A percentile compares a stretch with the other conserved stretches of the same genome.
Conservation (phyloP, 768 basidiomycete genomes). For the Coprinopsis cinerea region DNA sequence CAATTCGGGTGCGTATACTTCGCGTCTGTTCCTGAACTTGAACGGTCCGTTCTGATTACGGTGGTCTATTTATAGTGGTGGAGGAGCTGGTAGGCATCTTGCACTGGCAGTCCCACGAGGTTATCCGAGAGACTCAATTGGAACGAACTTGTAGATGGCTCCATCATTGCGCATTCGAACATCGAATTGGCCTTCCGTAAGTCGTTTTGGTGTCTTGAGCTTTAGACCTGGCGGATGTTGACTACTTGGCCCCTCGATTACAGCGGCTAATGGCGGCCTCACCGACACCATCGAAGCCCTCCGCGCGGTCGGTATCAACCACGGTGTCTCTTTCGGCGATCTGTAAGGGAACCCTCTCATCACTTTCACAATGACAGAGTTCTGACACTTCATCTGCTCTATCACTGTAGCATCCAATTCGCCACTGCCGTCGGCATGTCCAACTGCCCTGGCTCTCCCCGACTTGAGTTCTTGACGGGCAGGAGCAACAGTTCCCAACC, state of each 20-base stretch:
- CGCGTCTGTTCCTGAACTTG: not conserved
- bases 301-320: conserved; percentile 26
- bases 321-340: conserved; percentile 38
- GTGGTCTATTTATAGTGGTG: too few relatives aligned
- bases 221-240: too few relatives aligned
- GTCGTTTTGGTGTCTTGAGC: not conserved
- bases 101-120: not conserved
- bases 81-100: conserved; percentile 24
- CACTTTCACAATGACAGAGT: not conserved
- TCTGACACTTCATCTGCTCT: not conserved
- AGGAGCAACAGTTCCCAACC: conserved; percentile 27
- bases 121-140: not conserved
- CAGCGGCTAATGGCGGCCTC: conserved; percentile 34
- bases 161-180: conserved; percentile 38
- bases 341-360: conserved; percentile 29
- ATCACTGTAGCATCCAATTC: conserved; percentile 34
- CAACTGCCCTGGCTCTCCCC: conserved; percentile 41
- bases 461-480: conserved; percentile 34
- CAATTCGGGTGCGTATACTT: conserved; percentile 22
- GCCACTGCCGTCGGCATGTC: conserved; percentile 38
- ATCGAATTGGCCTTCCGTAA: conserved; percentile 34
- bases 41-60: too few relatives aligned
- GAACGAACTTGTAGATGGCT: conserved; percentile 30
- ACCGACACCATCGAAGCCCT: conserved; percentile 35
- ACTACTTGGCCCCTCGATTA: too few relatives aligned